A percentile compares a stretch with the other conserved stretches of the same genome.
Conservation (phyloP, 2,329 filamentous ascomycete species). For the Pyricularia sp. region DNA sequence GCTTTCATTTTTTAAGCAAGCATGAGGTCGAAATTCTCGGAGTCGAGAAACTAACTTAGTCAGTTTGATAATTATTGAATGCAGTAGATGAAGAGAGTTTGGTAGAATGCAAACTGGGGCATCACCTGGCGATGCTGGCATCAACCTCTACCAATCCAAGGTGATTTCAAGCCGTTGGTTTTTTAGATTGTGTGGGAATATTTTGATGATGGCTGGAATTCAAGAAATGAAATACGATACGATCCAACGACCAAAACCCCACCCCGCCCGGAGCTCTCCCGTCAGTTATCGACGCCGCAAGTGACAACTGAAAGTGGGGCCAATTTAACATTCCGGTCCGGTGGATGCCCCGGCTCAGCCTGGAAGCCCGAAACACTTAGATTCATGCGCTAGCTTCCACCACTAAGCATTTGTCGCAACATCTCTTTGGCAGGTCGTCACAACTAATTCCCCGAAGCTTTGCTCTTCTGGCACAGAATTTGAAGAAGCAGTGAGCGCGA, state of each 20-base stretch:
- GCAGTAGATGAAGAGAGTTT: background rate
- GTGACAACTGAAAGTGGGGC: background rate
- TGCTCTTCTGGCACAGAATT: background rate
- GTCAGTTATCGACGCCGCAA: background rate
- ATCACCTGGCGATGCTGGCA: no score
- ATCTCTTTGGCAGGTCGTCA: background rate
- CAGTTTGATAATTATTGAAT: background rate
- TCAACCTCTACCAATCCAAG: no score
- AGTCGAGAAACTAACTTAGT: background rate
- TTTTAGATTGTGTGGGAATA: no score
- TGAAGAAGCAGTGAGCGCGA: slow-evolving; percentile 1
- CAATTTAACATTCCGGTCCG: background rate
- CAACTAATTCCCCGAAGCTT: background rate
- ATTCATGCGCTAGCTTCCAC: slow-evolving; percentile 3
- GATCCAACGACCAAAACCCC: background rate
- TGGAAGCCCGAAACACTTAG: slow-evolving; percentile 2
- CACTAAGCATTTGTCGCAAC: background rate
- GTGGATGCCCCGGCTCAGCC: background rate
- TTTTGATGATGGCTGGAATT: no score
- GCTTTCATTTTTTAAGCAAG: background rate
- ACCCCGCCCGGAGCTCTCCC: background rate
- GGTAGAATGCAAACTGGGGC: no score
- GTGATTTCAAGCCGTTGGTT: no score
- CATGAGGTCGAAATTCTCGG: background rate
- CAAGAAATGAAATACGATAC: no score